Percentiles rank a stretch among this genome's conserved stretches.
These are phyloP conservation scores for Debaryomyces singareniensis DNA, from an alignment of 1,139 yeast species.

Conservation along the genomic window DNA sequence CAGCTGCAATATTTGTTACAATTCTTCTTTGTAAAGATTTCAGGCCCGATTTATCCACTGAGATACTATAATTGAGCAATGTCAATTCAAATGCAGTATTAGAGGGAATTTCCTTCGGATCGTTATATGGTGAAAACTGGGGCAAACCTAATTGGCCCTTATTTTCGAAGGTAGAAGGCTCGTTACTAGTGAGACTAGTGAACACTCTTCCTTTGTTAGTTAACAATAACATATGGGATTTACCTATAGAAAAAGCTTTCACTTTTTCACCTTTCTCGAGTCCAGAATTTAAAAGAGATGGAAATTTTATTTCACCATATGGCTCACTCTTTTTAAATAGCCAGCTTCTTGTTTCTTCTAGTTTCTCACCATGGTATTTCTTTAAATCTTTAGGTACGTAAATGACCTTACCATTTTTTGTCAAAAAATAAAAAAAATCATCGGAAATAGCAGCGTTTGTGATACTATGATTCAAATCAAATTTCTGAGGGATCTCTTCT, in stretches of 20 bases:
- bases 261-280: conserved; percentile 42
- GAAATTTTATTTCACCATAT: conserved; percentile 8
- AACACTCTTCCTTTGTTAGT: conserved; percentile 60
- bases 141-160: conserved; percentile 87
- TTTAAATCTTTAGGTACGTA: conserved; percentile 38
- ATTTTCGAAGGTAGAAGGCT: conserved; percentile 20
- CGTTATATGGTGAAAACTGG: conserved; percentile 53
- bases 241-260: conserved; percentile 52
- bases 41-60: conserved; percentile 13
- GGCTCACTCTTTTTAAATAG: conserved; percentile 11
- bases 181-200: conserved; percentile 51
- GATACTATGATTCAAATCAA: conserved; percentile 38
- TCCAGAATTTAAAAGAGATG: neutral
- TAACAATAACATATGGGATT: conserved; percentile 57
- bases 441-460: conserved; percentile 49
- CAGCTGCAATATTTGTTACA: conserved; percentile 62
- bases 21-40: conserved; percentile 30
- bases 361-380: conserved; percentile 10
- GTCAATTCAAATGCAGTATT: conserved; percentile 29
- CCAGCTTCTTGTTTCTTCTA: conserved; percentile 12
- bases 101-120: conserved; percentile 14
- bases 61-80: conserved; percentile 29
- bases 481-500: conserved; percentile 14
- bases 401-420: conserved; percentile 45
- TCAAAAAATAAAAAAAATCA: conserved; percentile 53